Base-by-base conservation (phyloP, 2,329 filamentous ascomycete genomes). In the Paraconiothyrium brasiliense region DNA sequence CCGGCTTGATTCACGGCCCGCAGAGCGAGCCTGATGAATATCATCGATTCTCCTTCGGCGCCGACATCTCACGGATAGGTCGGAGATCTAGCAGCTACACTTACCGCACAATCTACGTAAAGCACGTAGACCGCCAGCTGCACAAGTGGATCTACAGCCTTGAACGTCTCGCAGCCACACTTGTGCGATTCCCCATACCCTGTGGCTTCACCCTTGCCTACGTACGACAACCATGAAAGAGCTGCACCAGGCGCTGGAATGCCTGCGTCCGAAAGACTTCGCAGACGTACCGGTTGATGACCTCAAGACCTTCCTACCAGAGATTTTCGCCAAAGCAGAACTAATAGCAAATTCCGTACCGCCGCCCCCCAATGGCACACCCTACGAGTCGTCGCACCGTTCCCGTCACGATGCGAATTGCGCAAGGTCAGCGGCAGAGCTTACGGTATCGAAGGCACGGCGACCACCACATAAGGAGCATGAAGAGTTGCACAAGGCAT, bases 321-420 rank as follows among this genome's bases (percentile, higher is more conserved):
- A 78, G 4, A 73, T 78, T 55, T 81, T 84, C 68, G 62, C 77
- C n/a, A 77, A 90, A 62, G 88, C 88, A 22, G 90, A 93, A 71
- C 82, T 90, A 20, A 86, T 96, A 59, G 82, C 91, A 69, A 91
- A 94, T 72, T 94, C 92, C 6, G 86, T 97, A 1, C 93, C 93
- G 3, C 83, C 84, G 11, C 79, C 84, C 3, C 78, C 84, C 8
- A 80, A 79, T 78, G 75, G 81, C 81, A 71, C 75, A 67, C 66
- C 78, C 74, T 74, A 81, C 75, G 61, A 77, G 69, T 60, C 83
- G 76, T 66, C 84, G 6, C 78, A 83, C 11, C 87, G 88, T 44
- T 83, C 88, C 20, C 83, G 86, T 66, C 85, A 87, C 32, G 84
- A 87, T 58, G 84, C 86, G 11, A 85, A 84, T 59, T 77, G 82